A percentile compares a stretch with the other conserved stretches of the same genome.
These are phyloP conservation scores for Xylaria arbuscula DNA, from an alignment of 2,329 filamentous ascomycete species.

Conservation along the genomic window DNA sequence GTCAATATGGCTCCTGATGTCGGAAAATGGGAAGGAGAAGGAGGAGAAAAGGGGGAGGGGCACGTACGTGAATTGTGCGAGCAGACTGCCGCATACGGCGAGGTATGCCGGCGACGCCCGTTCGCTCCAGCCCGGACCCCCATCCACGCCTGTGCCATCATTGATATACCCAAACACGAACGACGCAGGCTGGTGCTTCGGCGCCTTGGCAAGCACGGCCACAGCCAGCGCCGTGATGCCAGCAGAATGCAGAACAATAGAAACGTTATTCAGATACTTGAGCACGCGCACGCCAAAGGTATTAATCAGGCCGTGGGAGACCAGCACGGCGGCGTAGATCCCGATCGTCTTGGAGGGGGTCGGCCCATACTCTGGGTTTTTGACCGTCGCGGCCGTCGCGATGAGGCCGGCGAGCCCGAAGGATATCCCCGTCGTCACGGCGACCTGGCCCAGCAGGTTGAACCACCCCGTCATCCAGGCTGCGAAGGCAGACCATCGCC, in stretches of 20 bases:
- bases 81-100: slow-evolving; percentile 63
- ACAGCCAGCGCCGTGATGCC: slow-evolving; percentile 65
- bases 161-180: slow-evolving; percentile 67
- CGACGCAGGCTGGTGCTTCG: slow-evolving; percentile 64
- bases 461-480: slow-evolving; percentile 58
- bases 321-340: slow-evolving; percentile 68
- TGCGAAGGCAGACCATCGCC: slow-evolving; percentile 53
- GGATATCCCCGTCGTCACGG: slow-evolving; percentile 57
- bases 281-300: slow-evolving; percentile 68
- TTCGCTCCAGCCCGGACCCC: slow-evolving; percentile 61
- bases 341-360: slow-evolving; percentile 63
- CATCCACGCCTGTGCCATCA: slow-evolving; percentile 62
- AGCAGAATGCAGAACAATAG: slow-evolving; percentile 65
- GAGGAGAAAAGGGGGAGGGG: not conserved
- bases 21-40: not conserved
- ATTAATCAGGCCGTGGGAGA: slow-evolving; percentile 66
- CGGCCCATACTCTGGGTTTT: slow-evolving; percentile 52
- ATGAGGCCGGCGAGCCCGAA: slow-evolving; percentile 56
- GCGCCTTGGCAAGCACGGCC: slow-evolving; percentile 67
- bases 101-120: slow-evolving; percentile 66
- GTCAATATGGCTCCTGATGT: not conserved
- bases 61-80: slow-evolving; percentile 59
- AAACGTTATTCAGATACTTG: slow-evolving; percentile 66
- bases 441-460: slow-evolving; percentile 56
- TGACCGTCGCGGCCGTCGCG: slow-evolving; percentile 53